Evolutionary conservation across 192 early-diverging fungal genomes (phyloP), one percentile per base, ranked within the genome.

Genomic region (Fimicolochytrium jonesii): DNA sequence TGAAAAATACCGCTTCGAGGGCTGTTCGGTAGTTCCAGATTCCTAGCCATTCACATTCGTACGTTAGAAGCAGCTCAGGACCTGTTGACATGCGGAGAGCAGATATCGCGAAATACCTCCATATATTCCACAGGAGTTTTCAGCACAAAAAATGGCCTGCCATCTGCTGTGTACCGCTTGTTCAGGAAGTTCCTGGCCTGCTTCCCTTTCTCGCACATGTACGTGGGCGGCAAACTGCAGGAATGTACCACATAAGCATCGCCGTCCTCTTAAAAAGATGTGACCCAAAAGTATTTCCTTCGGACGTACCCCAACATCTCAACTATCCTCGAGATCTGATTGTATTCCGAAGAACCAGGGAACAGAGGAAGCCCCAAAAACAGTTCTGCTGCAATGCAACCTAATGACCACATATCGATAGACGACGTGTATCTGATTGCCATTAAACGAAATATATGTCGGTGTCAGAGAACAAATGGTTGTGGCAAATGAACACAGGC

Each of bases 341-440:
- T 94, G 71, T 97, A 96, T 72, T 99, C 94, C 45, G 90, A 94
- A 15, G 86, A 83, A 22, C 97, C 97, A 0, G 94, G 94, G 67
- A 99, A 99, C 54, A 99, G 72, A 0, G 97, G 97, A 2, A 95
- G 74, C 0, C 97, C 97, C 3, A 97, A 71, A 64, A 90, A 95
- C n/a, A 99, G 76, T 72, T 99, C 97, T 1, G 90, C 92, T 2
- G 93, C 92, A 70, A 99, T 97, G 64, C 97, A 99, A 0, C 97
- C 97, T 13, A 97, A 71, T 23, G 94, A 96, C 97, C 97, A 99
- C 86, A 99, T 95, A 68, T 99, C 97, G 44, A 99, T 99, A 0
- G 31, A 78, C 56, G 39, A 53, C 65, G 93, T 92, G 63, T 95
- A 96, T 0, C 87, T 77, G 17, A 94, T 54, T 17, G 37, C 7